phyloP scores from a whole-genome alignment of 495 filamentous ascomycete species.

The Penicillium cinerascens region DNA sequence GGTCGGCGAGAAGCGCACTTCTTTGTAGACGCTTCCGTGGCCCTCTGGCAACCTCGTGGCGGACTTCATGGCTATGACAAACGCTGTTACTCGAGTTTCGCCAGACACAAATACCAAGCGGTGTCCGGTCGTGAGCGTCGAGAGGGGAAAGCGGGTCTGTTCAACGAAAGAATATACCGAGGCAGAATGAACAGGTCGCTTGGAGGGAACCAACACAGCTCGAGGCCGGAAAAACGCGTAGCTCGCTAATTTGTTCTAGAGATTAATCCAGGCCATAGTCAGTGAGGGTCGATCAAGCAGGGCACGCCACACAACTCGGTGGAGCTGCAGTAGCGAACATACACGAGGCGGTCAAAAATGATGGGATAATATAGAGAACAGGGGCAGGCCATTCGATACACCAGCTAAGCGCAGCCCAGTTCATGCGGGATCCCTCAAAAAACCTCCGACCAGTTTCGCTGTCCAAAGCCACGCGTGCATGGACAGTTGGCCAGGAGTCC shows the following conservation, averaged over 20 bases:
- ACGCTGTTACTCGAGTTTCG: not conserved
- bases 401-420: not conserved
- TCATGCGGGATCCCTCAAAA: conserved; percentile 7
- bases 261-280: not conserved
- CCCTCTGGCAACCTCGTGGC: conserved; percentile 30
- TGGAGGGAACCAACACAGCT: not conserved
- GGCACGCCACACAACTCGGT: not conserved
- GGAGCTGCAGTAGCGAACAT: conserved; percentile 8
- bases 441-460: not conserved
- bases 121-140: not conserved
- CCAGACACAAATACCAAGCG: not conserved
- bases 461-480: conserved; percentile 14
- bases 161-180: not conserved
- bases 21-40: conserved; percentile 44
- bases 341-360: conserved; percentile 15
- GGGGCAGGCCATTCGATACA: not conserved
- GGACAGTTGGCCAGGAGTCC: conserved; percentile 14
- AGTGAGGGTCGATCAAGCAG: conserved; percentile 2
- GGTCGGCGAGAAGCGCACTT: conserved; percentile 47
- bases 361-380: not conserved
- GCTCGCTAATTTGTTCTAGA: not conserved
- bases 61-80: conserved; percentile 28
- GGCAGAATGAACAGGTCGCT: not conserved
- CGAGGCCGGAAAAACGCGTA: no score
- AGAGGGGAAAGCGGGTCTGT: not conserved